Percentiles rank a stretch among this genome's conserved stretches.
These are phyloP conservation scores for Gossypium gossypioides DNA, from an alignment of 441 rosid species.

Conservation along the genomic window DNA sequence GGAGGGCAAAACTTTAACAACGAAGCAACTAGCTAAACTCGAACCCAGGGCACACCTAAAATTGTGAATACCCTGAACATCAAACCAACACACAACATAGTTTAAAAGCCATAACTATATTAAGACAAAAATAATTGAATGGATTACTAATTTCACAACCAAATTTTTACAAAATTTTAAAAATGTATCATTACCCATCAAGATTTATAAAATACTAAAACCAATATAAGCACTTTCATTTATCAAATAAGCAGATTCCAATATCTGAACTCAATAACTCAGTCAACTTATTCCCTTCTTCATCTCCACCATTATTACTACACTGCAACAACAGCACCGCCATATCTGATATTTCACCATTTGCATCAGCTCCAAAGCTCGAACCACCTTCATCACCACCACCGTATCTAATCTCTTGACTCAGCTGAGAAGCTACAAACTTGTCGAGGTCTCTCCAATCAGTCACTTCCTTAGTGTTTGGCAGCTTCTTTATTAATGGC, in stretches of 20 bases:
- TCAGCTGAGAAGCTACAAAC: conserved; percentile 86
- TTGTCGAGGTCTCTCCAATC: conserved; percentile 92
- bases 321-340: conserved; percentile 33
- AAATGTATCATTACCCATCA: conserved; percentile 7
- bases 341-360: neutral
- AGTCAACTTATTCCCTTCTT: conserved; percentile 36
- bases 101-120: no score
- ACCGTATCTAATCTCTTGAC: conserved; percentile 44
- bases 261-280: conserved; percentile 43
- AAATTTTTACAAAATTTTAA: conserved; percentile 18
- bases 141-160: conserved; percentile 16
- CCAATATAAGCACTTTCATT: conserved; percentile 21
- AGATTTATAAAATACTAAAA: conserved; percentile 7
- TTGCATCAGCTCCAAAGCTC: conserved; percentile 21
- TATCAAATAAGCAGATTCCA: conserved; percentile 60
- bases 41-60: accelerated
- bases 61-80: no score
- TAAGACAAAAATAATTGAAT: no score
- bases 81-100: no score
- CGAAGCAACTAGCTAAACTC: accelerated
- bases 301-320: conserved; percentile 20
- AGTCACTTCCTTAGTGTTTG: conserved; percentile 36
- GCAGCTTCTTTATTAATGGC: conserved; percentile 40
- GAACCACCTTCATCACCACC: conserved; percentile 15
- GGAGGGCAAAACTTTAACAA: accelerated